A percentile compares a stretch with the other conserved stretches of the same genome.
Evolutionary conservation across 352 stramenopile genomes (phyloP).

Genomic region (Globisporangium cylindrosporum): DNA sequence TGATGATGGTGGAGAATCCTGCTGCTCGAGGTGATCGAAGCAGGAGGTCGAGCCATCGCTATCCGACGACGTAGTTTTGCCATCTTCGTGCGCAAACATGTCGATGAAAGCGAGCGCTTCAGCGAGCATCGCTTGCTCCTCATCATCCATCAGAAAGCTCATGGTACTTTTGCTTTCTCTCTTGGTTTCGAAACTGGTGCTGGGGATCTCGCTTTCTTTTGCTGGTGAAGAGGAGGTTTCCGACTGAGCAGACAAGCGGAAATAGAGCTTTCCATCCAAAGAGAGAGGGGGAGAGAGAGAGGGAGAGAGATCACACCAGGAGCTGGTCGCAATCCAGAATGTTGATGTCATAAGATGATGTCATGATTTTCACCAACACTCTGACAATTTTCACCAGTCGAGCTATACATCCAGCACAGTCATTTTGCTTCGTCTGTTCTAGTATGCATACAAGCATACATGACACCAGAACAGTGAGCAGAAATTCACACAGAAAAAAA

Average conservation of each 20-base stretch:
- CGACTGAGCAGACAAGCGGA: too few relatives aligned
- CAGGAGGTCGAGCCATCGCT: not conserved
- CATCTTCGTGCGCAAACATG: not conserved
- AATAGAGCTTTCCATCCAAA: not conserved
- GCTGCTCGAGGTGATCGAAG: not conserved
- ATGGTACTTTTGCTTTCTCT: not conserved
- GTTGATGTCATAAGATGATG: not conserved
- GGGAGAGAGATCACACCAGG: not conserved
- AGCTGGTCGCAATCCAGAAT: not conserved
- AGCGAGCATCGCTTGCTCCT: slow-evolving; percentile 15
- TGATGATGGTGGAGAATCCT: not conserved
- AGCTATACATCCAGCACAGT: not conserved
- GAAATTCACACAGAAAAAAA: too few relatives aligned
- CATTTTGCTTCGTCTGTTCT: too few relatives aligned
- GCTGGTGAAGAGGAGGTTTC: not conserved
- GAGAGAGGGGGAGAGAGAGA: not conserved
- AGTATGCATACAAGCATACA: too few relatives aligned
- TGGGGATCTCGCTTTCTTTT: too few relatives aligned
- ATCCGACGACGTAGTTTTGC: not conserved
- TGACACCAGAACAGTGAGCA: too few relatives aligned
- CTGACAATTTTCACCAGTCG: not conserved
- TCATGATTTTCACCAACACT: not conserved
- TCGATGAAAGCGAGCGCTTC: slow-evolving; percentile 23
- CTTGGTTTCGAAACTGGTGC: too few relatives aligned
- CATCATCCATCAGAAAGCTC: slow-evolving; percentile 13